A percentile compares a stretch with the other conserved stretches of the same genome.
These are phyloP conservation scores for Diutina catenulata DNA, from an alignment of 1,139 yeast genomes.

Conservation along the genomic window DNA sequence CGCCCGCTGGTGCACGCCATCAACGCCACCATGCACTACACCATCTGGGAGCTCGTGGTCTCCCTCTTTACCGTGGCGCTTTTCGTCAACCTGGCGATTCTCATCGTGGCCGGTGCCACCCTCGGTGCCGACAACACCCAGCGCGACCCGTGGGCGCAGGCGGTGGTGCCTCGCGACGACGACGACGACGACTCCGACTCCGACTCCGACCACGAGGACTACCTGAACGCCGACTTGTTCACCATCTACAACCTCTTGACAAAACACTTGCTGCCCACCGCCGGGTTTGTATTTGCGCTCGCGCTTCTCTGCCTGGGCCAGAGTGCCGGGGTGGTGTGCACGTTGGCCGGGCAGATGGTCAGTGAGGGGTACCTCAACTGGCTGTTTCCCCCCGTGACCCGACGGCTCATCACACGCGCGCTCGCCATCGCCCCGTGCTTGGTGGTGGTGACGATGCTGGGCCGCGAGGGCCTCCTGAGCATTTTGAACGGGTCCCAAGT, in stretches of 20 bases:
- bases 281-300: constrained; percentile 67
- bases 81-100: constrained; percentile 68
- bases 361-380: constrained; percentile 75
- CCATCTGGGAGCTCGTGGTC: constrained; percentile 64
- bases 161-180: background rate
- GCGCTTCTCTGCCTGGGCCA: constrained; percentile 70
- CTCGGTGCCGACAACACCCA: constrained; percentile 34
- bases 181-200: background rate
- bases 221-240: constrained; percentile 56
- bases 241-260: constrained; percentile 53
- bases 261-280: constrained; percentile 50
- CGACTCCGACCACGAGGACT: background rate
- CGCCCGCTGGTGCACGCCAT: constrained; percentile 66
- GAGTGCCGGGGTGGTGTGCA: constrained; percentile 78
- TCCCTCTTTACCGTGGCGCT: constrained; percentile 65
- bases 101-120: constrained; percentile 61
- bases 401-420: constrained; percentile 59
- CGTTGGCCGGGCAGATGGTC: constrained; percentile 80
- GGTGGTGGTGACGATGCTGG: constrained; percentile 47
- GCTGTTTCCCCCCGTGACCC: constrained; percentile 65
- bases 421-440: constrained; percentile 68
- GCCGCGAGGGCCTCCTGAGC: constrained; percentile 47
- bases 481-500: constrained; percentile 73
- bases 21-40: constrained; percentile 53
- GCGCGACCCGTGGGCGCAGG: background rate